Base-by-base conservation (phyloP, 148 eudicot species). In the Agrostemma githago region DNA sequence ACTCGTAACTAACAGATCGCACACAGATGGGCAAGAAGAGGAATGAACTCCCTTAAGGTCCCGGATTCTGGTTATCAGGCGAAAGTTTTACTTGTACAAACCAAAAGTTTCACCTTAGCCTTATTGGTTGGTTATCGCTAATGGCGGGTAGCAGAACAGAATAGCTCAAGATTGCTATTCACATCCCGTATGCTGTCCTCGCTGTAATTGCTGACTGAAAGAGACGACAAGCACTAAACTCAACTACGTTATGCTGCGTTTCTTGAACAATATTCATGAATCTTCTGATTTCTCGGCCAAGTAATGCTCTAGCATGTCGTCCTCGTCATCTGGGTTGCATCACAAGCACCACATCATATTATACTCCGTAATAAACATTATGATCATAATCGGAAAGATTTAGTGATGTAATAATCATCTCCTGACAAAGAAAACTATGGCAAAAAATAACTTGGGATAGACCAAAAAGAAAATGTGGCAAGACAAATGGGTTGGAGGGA, bases 231-330 rank as follows among this genome's bases (percentile, higher is more conserved):
- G 61, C 4, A 53, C 10, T 19, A 21, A 19, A 40, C 21, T 61
- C 71, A 61, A 66, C 10, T 62, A 62, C 14, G 39, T 3, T 48
- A 19, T 66, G 71, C 77, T n/a, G 70, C 79, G 68, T 66, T 66
- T 75, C 77, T 80, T 72, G 84, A 87, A 26, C 82, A 87, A 65
- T 79, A 86, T 17, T 17, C 80, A 84, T 19, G 83, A 58, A 72
- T 86, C 92, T 80, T 84, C 92, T 73, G 84, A 73, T 74, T 88
- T 88, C 75, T 92, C 91, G 10, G 96, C 93, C 84, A 93, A 81
- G 70, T 88, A 90, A 77, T 90, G 98, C 83, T 93, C 96, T 7
- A 93, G 92, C 96, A 93, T 93, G 74, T 93, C 98, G 8, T 93
- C 96, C 74, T 93, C 98, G 68, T 93, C 98, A 84, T 83, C 98